Conservation (phyloP, 805 yeast species). For the Candida corydali region DNA sequence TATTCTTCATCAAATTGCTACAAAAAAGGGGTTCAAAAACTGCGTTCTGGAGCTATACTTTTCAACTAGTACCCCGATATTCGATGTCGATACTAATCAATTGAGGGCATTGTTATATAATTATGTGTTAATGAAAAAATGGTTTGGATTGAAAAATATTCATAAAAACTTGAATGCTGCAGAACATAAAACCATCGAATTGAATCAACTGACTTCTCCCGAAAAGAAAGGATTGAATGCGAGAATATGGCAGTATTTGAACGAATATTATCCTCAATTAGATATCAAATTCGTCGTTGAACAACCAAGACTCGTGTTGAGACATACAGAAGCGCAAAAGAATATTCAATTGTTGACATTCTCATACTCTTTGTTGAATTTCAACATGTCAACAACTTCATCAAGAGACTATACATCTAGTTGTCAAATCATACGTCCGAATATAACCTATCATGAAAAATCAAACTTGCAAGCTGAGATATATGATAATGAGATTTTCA, state of each 20-base stretch:
- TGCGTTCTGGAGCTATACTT: slow-evolving; percentile 34
- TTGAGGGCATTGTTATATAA: slow-evolving; percentile 31
- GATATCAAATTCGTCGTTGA: slow-evolving; percentile 27
- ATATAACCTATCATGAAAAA: slow-evolving; percentile 26
- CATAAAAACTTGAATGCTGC: not conserved
- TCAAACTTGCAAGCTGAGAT: not conserved
- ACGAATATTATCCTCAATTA: slow-evolving; percentile 30
- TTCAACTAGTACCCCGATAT: slow-evolving; percentile 34
- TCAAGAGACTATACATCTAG: slow-evolving; percentile 29
- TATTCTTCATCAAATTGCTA: slow-evolving; percentile 25
- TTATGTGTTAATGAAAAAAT: slow-evolving; percentile 25
- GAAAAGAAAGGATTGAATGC: slow-evolving; percentile 4
- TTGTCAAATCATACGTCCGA: slow-evolving; percentile 32
- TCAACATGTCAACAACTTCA: slow-evolving; percentile 28
- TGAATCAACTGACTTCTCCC: not conserved
- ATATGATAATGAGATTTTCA: slow-evolving; percentile 20
- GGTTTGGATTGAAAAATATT: slow-evolving; percentile 17
- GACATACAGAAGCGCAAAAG: slow-evolving; percentile 12
- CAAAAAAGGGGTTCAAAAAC: slow-evolving; percentile 33
- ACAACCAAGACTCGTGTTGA: slow-evolving; percentile 26
- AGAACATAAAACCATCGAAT: not conserved
- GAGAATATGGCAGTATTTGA: slow-evolving; percentile 13
- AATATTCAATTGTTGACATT: slow-evolving; percentile 22
- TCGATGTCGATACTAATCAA: slow-evolving; percentile 33
- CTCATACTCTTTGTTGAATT: slow-evolving; percentile 30